Base-by-base conservation (phyloP, 2,329 filamentous ascomycete species). In the Diaporthe nobilis region DNA sequence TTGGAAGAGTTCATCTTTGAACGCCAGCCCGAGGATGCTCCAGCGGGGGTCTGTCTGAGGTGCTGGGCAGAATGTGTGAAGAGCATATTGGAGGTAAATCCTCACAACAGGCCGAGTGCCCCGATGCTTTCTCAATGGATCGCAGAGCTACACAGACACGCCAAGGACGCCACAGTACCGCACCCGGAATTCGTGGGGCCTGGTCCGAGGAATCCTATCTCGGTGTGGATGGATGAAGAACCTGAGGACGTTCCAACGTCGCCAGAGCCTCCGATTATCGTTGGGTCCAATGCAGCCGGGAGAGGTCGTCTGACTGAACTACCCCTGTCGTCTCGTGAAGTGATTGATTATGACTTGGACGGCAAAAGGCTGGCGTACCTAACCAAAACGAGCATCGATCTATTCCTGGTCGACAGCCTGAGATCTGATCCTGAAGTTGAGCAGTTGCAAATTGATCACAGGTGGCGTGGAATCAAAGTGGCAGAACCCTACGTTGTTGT, bases 41-140 rank as follows among this genome's bases (percentile, higher is more conserved):
- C 60, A 12, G 9, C 44, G 2, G 51, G 42, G 3, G 39, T 55
- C 13, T 75, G 74, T 31, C 28, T 73, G 22, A 75, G 37, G 22
- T 75, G 74, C 70, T 75, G 74, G 74, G 74, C 74, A 25, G 28
- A 65, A 5, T 73, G 70, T 20, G 74, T 75, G 8, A 25, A 47
- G 13, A 39, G 44, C 9, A 73, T 73, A 28, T 55, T 75, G 17
- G 70, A 73, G 49, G 70, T 73, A 8, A 31, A 75, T 20, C 51
- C 74, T 4, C 31, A 34, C n/a, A 53, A 68, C 9, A 68, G 74
- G 31, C 74, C 74, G 10, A 34, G 15, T 10, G 70, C 68, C 7
- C 31, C 31, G 15, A 72, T 6, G 4, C 68, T 75, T n/a, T 57
- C 57, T 10, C 28, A 42, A 6, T 75, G 73, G 73, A 42, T 75